Evolutionary conservation across 177 flowering plant genomes (phyloP), one percentile per base, ranked within the genome.

Genomic region (Vitis hybrid): DNA sequence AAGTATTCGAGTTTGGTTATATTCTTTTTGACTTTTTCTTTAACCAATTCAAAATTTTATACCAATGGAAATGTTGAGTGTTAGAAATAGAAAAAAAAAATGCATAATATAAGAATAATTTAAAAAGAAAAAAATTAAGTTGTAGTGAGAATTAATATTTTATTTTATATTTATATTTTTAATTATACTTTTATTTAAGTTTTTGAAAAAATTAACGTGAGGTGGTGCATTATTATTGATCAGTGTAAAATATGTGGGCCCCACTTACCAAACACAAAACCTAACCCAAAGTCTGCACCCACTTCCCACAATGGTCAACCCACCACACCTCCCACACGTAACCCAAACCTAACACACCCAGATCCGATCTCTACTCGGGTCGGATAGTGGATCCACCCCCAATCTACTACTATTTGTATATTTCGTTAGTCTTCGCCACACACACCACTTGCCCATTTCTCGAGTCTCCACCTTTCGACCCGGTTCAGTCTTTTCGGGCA

Each of bases 401-500:
- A 3, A 10, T 59, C n/a, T 12, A 31, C 34, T 31, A 20, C 13
- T 58, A 59, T 60, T 71, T 39, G 8, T 39, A 1, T 5, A 5
- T 39, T 39, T 39, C 45, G 0, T 39, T 39, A 39, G 45, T 39
- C 5, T 39, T 39, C 8, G 7, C 1, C 45, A 7, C 8, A 39
- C 6, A 39, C 45, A 39, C 5, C 45, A 72, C 74, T 60, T 51
- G 66, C 31, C 67, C 63, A 61, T 56, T 10, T 0, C 10, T 19
- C 49, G 5, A 19, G 20, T 22, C 13, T 34, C 56, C 31, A 15
- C 61, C 8, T 52, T 39, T 39, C 45, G 45, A 64, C 68, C 72
- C 72, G 79, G 45, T 59, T 22, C 5, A 3, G n/a, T 59, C 39
- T 59, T 58, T 34, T 22, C 39, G 62, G 62, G 39, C 62, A 11